Conservation (phyloP, 495 filamentous ascomycete genomes). For the Podospora comata region DNA sequence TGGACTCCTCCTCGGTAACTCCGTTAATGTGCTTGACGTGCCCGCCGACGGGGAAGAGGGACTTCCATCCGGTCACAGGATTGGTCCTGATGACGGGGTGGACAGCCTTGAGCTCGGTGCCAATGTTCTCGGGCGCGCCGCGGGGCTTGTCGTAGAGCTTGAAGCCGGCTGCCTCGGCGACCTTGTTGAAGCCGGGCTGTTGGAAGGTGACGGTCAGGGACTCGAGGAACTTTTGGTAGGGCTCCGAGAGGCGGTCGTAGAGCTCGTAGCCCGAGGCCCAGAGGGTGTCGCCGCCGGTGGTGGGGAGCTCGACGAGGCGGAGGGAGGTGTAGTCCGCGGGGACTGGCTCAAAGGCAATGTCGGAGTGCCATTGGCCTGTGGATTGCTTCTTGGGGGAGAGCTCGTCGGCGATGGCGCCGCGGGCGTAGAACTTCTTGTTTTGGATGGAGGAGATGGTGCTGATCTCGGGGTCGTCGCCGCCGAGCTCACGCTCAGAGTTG, state of each 20-base stretch:
- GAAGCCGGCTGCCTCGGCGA: slow-evolving; percentile 53
- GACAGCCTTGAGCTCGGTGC: slow-evolving; percentile 54
- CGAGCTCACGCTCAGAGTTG: slow-evolving; percentile 57
- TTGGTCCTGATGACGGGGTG: slow-evolving; percentile 75
- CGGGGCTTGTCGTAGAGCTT: slow-evolving; percentile 55
- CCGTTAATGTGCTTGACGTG: slow-evolving; percentile 65
- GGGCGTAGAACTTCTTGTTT: slow-evolving; percentile 52
- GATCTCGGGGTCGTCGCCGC: slow-evolving; percentile 66
- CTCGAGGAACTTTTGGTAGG: slow-evolving; percentile 67
- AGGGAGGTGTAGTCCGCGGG: slow-evolving; percentile 64
- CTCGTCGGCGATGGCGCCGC: slow-evolving; percentile 15
- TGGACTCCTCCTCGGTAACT: slow-evolving; percentile 59
- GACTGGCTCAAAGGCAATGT: slow-evolving; percentile 63
- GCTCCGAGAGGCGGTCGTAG: slow-evolving; percentile 64
- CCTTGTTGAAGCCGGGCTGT: slow-evolving; percentile 54
- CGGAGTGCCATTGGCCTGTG: slow-evolving; percentile 56
- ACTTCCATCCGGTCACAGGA: slow-evolving; percentile 77
- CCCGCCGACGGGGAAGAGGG: slow-evolving; percentile 60
- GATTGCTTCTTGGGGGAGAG: slow-evolving; percentile 37
- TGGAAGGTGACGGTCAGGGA: slow-evolving; percentile 61
- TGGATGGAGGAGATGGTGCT: slow-evolving; percentile 63
- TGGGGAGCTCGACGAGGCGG: slow-evolving; percentile 56
- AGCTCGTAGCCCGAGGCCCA: slow-evolving; percentile 73
- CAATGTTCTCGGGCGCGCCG: slow-evolving; percentile 64
- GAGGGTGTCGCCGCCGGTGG: slow-evolving; percentile 58